Conservation (phyloP, 768 basidiomycete genomes). For the Tremella fuciformis region DNA sequence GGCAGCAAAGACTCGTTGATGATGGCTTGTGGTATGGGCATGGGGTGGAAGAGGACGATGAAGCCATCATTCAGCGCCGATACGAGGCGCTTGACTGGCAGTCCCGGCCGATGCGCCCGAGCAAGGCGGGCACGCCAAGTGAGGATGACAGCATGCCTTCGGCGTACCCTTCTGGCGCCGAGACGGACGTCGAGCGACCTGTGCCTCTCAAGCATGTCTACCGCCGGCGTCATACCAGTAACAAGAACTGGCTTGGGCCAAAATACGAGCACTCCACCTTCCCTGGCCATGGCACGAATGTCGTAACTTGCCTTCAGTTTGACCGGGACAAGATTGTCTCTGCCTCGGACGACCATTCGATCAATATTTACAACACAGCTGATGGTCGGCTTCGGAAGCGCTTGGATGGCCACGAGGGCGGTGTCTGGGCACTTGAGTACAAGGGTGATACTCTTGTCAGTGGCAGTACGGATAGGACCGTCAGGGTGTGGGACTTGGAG, state of each 20-base stretch:
- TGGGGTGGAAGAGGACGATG: constrained; percentile 76
- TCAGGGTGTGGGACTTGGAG: constrained; percentile 82
- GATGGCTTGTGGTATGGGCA: constrained; percentile 88
- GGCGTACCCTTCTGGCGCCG: neutral
- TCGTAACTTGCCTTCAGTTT: constrained; percentile 94
- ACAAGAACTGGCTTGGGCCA: constrained; percentile 73
- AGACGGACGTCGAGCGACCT: constrained; percentile 16
- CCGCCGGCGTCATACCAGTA: constrained; percentile 79
- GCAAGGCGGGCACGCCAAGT: constrained; percentile 34
- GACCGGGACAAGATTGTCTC: constrained; percentile 93
- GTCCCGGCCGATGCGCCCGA: neutral
- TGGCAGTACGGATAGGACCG: constrained; percentile 89
- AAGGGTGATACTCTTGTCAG: constrained; percentile 67
- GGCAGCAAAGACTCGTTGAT: constrained; percentile 78
- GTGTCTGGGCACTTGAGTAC: constrained; percentile 90
- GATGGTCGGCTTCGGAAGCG: constrained; percentile 72
- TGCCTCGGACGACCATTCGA: constrained; percentile 94
- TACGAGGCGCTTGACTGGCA: constrained; percentile 36
- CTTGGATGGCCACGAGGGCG: constrained; percentile 87
- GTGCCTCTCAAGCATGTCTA: constrained; percentile 70
- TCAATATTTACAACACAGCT: constrained; percentile 86
- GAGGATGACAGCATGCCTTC: constrained; percentile 54
- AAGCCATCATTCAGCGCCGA: constrained; percentile 63
- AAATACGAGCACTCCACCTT: constrained; percentile 67
- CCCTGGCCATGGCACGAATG: constrained; percentile 72